These are phyloP conservation scores for Marasmius oreades DNA, from an alignment of 1,284 basidiomycete genomes.

Conservation along the genomic window DNA sequence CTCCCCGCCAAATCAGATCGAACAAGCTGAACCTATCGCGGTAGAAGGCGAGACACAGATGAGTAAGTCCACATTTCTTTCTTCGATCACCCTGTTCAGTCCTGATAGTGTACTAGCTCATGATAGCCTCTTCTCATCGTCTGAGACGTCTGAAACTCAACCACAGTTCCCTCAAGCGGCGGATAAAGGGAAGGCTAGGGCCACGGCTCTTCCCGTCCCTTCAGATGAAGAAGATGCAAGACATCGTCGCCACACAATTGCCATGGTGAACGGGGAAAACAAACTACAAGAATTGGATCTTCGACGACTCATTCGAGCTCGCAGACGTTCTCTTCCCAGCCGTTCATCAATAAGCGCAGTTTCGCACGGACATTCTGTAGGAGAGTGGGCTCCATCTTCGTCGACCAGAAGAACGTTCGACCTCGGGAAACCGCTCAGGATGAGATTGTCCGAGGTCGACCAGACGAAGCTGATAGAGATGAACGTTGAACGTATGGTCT, in stretches of 20 bases:
- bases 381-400: neutral
- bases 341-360: neutral
- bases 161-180: neutral
- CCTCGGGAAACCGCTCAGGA: neutral
- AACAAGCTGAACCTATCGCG: neutral
- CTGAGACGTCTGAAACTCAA: neutral
- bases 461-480: conserved; percentile 7
- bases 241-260: neutral
- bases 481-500: conserved; percentile 4
- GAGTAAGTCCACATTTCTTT: neutral
- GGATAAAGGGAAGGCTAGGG: conserved; percentile 1
- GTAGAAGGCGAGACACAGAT: neutral
- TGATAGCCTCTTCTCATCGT: neutral
- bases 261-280: neutral
- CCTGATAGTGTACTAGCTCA: neutral
- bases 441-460: conserved; percentile 6
- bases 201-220: neutral
- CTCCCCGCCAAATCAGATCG: neutral
- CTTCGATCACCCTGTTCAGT: neutral
- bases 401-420: no score
- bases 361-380: no score
- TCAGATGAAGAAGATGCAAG: neutral
- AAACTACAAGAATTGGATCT: neutral
- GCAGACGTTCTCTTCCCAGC: conserved; percentile 1
- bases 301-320: neutral